These are phyloP conservation scores for Agrocybe praecox DNA, from an alignment of 768 basidiomycete genomes.

Conservation along the genomic window DNA sequence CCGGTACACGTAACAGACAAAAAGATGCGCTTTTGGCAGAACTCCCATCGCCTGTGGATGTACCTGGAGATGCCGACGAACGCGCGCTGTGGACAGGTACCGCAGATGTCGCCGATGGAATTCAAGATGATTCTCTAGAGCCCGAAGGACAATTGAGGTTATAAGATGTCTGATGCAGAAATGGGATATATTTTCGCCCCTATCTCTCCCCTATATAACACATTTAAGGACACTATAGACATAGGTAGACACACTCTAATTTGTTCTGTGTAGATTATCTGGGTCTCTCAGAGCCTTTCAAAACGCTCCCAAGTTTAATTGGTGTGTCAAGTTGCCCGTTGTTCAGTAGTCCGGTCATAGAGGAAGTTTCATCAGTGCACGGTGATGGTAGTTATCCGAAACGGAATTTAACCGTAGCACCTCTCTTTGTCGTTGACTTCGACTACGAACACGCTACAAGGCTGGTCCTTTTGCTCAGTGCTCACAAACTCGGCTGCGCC, in stretches of 20 bases:
- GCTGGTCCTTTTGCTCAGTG: neutral
- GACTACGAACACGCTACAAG: neutral
- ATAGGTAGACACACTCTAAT: too few relatives aligned
- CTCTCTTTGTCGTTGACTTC: neutral
- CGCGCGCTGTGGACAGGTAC: slow-evolving; percentile 10
- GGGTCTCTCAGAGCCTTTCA: too few relatives aligned
- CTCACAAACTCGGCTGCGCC: neutral
- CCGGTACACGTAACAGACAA: slow-evolving; percentile 3
- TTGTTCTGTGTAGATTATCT: too few relatives aligned
- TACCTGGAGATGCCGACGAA: slow-evolving; percentile 5
- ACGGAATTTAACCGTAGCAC: neutral
- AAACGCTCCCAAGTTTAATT: neutral
- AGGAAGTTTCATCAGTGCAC: neutral
- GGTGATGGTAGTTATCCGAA: neutral
- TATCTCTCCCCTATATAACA: too few relatives aligned
- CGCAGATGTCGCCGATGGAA: slow-evolving; percentile 19
- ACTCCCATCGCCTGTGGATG: slow-evolving; percentile 11
- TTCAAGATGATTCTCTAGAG: slow-evolving; percentile 19
- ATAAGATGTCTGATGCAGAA: neutral
- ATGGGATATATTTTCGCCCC: too few relatives aligned
- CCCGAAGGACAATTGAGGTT: slow-evolving; percentile 18
- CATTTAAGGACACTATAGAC: too few relatives aligned
- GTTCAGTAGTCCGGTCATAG: neutral
- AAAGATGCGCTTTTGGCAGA: slow-evolving; percentile 15
- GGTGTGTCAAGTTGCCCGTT: neutral